These are phyloP conservation scores for Mortierella hygrophila DNA, from an alignment of 192 early-diverging fungal species.

Conservation along the genomic window DNA sequence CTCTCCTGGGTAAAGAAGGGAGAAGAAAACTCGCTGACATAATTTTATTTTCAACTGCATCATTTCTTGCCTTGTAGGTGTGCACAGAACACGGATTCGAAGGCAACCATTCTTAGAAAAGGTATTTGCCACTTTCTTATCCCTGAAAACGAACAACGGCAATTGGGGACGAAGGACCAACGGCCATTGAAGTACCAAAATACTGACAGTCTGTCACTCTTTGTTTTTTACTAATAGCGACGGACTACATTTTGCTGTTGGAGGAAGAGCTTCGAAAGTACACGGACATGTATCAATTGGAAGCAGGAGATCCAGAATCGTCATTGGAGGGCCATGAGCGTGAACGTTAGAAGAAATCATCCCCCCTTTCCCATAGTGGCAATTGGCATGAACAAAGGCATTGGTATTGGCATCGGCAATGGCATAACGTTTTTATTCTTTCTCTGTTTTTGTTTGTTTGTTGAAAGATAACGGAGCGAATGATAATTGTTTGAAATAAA, in stretches of 20 bases:
- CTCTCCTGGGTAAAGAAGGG: no score
- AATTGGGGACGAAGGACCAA: neutral
- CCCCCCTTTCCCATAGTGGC: no score
- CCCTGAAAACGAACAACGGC: neutral
- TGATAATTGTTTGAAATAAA: no score
- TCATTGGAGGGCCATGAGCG: slow-evolving; percentile 42
- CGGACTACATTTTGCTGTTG: slow-evolving; percentile 40
- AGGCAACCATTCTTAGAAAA: slow-evolving; percentile 50
- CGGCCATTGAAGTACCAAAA: neutral
- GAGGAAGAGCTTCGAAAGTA: slow-evolving; percentile 50
- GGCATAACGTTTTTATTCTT: neutral
- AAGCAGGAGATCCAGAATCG: slow-evolving; percentile 42
- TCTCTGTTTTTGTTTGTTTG: no score
- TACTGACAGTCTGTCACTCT: neutral
- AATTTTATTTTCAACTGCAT: neutral
- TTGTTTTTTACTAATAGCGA: slow-evolving; percentile 9
- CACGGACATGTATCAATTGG: slow-evolving; percentile 37
- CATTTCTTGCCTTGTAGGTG: slow-evolving; percentile 14
- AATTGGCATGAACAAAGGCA: no score
- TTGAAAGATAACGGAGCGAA: no score
- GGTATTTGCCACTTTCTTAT: slow-evolving; percentile 4
- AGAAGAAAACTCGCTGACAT: neutral
- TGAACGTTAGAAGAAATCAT: slow-evolving; percentile 22
- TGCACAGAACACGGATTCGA: slow-evolving; percentile 45
- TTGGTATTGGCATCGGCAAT: neutral